Percentiles rank a stretch among this genome's conserved stretches.
These are phyloP conservation scores for Cladosporium halotolerans DNA, from an alignment of 2,329 filamentous ascomycete species.

Conservation along the genomic window DNA sequence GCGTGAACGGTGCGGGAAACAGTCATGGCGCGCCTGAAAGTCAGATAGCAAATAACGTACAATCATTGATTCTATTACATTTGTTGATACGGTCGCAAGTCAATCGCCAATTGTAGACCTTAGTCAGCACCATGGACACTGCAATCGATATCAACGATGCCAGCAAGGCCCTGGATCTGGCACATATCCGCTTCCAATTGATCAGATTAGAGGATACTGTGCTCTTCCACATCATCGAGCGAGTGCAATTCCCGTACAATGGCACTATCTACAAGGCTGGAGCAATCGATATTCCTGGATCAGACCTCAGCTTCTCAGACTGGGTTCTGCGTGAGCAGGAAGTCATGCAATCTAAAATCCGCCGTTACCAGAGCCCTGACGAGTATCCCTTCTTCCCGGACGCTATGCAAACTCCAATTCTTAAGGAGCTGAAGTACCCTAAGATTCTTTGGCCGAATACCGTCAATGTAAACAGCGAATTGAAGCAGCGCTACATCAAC, in stretches of 20 bases:
- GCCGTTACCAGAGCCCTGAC: conserved; percentile 91
- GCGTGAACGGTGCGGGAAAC: background rate
- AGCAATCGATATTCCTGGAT: conserved; percentile 70
- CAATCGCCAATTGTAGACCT: background rate
- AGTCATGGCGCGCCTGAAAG: background rate
- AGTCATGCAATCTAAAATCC: conserved; percentile 82
- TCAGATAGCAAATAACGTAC: too few species aligned
- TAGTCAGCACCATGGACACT: conserved; percentile 62
- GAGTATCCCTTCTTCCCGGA: conserved; percentile 96
- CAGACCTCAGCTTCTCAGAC: conserved; percentile 76
- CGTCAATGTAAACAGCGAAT: conserved; percentile 82
- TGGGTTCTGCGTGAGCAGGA: conserved; percentile 91
- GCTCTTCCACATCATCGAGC: conserved; percentile 92
- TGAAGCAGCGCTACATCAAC: conserved; percentile 79
- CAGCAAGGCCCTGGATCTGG: conserved; percentile 77
- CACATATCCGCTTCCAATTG: conserved; percentile 71
- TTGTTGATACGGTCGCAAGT: background rate
- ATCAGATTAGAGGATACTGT: conserved; percentile 97
- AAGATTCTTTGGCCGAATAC: conserved; percentile 78
- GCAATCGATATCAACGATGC: conserved; percentile 83
- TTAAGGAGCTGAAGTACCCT: conserved; percentile 85
- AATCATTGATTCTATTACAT: too few species aligned
- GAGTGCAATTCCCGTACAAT: conserved; percentile 95
- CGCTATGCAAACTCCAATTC: conserved; percentile 69
- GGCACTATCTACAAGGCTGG: conserved; percentile 76